These are phyloP conservation scores for Tricholoma saponaceum DNA, from an alignment of 768 basidiomycete genomes.

Conservation along the genomic window DNA sequence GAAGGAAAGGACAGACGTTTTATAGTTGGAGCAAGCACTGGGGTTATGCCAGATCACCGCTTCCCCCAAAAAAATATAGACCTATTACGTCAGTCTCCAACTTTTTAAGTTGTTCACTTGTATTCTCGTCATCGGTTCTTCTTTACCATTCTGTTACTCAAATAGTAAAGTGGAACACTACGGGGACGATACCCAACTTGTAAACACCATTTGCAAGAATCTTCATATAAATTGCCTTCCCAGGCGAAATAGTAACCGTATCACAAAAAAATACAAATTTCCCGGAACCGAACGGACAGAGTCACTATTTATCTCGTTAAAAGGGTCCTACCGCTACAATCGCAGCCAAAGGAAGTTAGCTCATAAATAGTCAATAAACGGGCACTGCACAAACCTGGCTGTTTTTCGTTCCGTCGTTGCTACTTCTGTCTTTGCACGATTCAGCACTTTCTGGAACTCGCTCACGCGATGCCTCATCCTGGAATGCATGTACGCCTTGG, in stretches of 20 bases:
- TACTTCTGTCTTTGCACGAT: slow-evolving; percentile 92
- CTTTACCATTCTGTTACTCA: too few relatives aligned
- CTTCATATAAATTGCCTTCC: not conserved
- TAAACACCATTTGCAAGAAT: not conserved
- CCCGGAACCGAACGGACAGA: not conserved
- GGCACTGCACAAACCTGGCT: slow-evolving; percentile 58
- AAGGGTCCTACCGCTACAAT: slow-evolving; percentile 54
- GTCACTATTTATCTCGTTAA: slow-evolving; percentile 42
- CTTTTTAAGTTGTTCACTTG: not conserved
- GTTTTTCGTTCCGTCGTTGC: slow-evolving; percentile 85
- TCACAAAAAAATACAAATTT: not conserved
- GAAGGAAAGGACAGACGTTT: slow-evolving; percentile 15
- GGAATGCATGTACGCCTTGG: slow-evolving; percentile 99
- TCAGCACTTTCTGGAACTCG: slow-evolving; percentile 94
- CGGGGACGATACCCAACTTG: too few relatives aligned
- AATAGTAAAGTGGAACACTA: too few relatives aligned
- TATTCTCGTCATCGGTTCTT: too few relatives aligned
- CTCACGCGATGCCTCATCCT: slow-evolving; percentile 91
- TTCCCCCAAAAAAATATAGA: slow-evolving; percentile 32
- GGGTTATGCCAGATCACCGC: slow-evolving; percentile 36
- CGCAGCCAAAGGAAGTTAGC: not conserved
- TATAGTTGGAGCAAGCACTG: slow-evolving; percentile 27
- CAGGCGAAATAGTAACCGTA: not conserved
- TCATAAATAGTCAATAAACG: not conserved
- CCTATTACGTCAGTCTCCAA: slow-evolving; percentile 17